Evolutionary conservation across 2,329 filamentous ascomycete species (phyloP), one percentile per base, ranked within the genome.

Genomic region (Capronia americana): DNA sequence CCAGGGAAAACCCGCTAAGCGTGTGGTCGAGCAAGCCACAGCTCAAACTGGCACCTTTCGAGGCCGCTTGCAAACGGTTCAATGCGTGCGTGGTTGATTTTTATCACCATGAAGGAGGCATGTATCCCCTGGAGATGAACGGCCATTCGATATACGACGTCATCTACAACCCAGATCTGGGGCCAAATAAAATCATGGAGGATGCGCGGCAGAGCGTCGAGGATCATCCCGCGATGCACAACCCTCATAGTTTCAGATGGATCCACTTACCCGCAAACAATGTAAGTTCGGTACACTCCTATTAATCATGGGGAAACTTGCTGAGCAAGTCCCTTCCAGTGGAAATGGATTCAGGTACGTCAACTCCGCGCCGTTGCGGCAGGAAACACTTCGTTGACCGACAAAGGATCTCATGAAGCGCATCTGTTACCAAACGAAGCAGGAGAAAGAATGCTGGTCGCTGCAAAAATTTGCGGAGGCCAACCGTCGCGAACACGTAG

Each of bases 161-260:
- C n/a, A 50, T 50, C n/a, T 50, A 50, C 17, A 17, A 50, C 11
- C 46, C 46, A 8, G 46, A 50, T 20, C n/a, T 50, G 2, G 46
- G 46, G 14, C 46, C 46, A 24, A 50, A 50, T 17, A 50, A 50
- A 50, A 50, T 50, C 46, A 50, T 50, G 46, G 46, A 50, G n/a
- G 8, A 50, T 50, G 46, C 46, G n/a, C 46, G 23, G 8, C 10
- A 50, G n/a, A 50, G 3, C n/a, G 46, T 50, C 23, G n/a, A 20
- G 23, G 46, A 50, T 20, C 46, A 50, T 50, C 46, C 46, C 11
- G 46, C 46, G 8, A 20, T 50, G 46, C 23, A 24, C 14, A 24
- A 50, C 46, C 4, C 8, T 20, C 23, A 50, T 23, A 1, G 46
- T 23, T 50, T 50, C n/a, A 8, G 46, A 20, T 50, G 46, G 46